Evolutionary conservation across 768 basidiomycete species (phyloP), one percentile per base, ranked within the genome.

Genomic region (Chiua virens): DNA sequence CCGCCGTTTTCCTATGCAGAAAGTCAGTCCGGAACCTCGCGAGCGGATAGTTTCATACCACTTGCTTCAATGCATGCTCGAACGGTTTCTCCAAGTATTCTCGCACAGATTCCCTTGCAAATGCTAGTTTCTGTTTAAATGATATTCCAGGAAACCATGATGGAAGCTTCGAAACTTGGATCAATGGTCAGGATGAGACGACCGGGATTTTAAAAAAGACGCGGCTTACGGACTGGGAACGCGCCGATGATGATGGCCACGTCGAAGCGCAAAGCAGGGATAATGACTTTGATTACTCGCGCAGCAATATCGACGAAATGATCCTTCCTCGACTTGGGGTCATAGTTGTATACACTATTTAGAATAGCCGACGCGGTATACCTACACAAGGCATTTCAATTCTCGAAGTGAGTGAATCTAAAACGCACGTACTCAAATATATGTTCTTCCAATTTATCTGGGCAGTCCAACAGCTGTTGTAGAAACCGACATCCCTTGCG

Each of bases 71-170:
- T 15, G 45, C 35, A 11, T 49, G 17, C 3, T 42, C 27, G 18
- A 55, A 55, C 4, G 41, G 44, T 1, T 18, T 15, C n/a, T 60
- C 47, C 7, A 60, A 22, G 28, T 43, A 60, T 6, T 37, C 22
- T 11, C 17, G 4, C 38, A 25, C 22, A 52, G 3, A 8, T 3
- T 17, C 23, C 15, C 37, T 34, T 7, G 57, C 42, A 0, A 13
- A n/a, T 2, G 32, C 47, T 38, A 49, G 38, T 2, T 41, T 20
- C 15, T 17, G 45, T 34, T 56, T 60, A 13, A 52, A 59, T 8
- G 49, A 45, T 53, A 59, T 59, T 0, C 58, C 49, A 0, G 58
- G 58, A 20, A 60, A 18, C 57, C 58, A 59, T 2, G 54, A 47
- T 0, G 56, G 49, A 2, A 57, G 28, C 15, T 39, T 40, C 3